Evolutionary conservation across 352 stramenopile species (phyloP), one percentile per base, ranked within the genome.

Genomic region (Phytopythium delawarense): DNA sequence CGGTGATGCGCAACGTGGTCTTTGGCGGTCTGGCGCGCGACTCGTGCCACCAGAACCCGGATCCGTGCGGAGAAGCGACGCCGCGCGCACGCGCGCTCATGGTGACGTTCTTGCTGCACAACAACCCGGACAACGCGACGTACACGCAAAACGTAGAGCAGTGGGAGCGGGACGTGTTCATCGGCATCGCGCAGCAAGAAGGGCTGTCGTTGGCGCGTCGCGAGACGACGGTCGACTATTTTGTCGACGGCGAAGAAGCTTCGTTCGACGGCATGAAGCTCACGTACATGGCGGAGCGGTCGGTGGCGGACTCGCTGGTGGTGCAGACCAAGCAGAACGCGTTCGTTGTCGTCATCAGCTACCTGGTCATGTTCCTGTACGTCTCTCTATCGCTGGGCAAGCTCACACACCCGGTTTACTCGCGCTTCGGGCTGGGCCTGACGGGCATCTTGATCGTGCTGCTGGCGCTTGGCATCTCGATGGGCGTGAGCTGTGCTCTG

Each of bases 301-400:
- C 85, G 4, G 73, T 97, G 40, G 74, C 84, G 16, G 89, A 97
- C 61, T 91, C 84, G 55, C 71, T 97, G 6, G 63, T 78, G 15
- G 81, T 94, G n/a, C 87, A 96, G 63, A 94, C 84, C 23, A 81
- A 76, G 25, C 83, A 96, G 58, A 97, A 97, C 63, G 84, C 86
- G 5, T 96, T 95, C 65, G 84, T 97, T 46, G 85, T 96, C 28
- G 74, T 81, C 1, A 64, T 93, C n/a, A 94, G 80, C 60, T 97
- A 97, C 64, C 23, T 85, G n/a, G 81, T 90, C 32, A 97, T 97
- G 89, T 96, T 97, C 63, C 46, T 94, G 5, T 97, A 97, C 69
- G 86, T 97, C 25, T 91, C 87, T 13, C 71, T 91, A 23, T 91
- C 88, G 32, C 71, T 97, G 16, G 89, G 89, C 39, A 88, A 81